Evolutionary conservation across 345 rosid species (phyloP).

Genomic region (Salix dunnii): DNA sequence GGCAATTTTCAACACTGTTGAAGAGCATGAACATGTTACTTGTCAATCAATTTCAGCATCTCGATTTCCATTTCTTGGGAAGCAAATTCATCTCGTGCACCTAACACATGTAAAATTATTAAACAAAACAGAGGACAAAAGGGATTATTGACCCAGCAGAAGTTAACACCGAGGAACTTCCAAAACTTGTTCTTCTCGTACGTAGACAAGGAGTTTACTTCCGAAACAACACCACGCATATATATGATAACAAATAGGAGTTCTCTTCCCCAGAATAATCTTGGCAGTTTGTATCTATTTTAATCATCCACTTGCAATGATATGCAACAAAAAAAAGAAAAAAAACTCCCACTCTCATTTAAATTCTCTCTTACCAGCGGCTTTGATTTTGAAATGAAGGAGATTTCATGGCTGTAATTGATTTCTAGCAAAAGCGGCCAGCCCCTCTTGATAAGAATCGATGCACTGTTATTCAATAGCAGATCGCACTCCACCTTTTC

Average conservation of each 20-base stretch:
- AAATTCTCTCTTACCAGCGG: not conserved
- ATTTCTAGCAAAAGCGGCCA: not conserved
- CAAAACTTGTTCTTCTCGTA: conserved; percentile 10
- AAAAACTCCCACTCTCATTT: not conserved
- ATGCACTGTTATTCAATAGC: not conserved
- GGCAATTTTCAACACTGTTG: not conserved
- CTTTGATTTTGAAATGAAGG: not conserved
- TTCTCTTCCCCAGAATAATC: not conserved
- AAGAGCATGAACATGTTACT: not conserved
- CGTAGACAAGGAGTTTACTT: conserved; percentile 3
- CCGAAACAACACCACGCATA: not conserved
- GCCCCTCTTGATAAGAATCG: not conserved
- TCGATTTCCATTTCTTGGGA: conserved; percentile 1
- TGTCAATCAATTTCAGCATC: not conserved
- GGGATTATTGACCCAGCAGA: not conserved
- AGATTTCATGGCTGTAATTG: not conserved
- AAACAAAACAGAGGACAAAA: not conserved
- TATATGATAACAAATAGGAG: not conserved
- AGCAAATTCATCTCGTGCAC: not conserved
- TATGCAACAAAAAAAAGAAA: too few species aligned
- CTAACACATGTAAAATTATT: conserved; percentile 12
- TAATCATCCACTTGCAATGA: not conserved
- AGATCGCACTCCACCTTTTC: not conserved
- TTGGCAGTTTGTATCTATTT: conserved; percentile 14
- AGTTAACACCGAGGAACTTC: conserved; percentile 8